Percentiles rank a stretch among this genome's conserved stretches.
Evolutionary conservation across 2,329 filamentous ascomycete species (phyloP).

Genomic region (Phaeomoniella chlamydospora): DNA sequence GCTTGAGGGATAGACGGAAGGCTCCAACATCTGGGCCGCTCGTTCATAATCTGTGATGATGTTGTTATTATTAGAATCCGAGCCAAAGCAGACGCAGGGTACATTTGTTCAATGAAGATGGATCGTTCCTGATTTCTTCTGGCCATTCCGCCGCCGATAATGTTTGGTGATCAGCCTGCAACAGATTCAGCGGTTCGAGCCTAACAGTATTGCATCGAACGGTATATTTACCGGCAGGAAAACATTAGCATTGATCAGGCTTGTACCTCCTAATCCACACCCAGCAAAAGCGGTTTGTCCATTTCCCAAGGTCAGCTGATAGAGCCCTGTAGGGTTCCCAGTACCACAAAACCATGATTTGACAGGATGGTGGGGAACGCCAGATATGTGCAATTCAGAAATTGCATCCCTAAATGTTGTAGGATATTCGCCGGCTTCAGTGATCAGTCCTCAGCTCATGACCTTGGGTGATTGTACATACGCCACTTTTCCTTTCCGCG

Average conservation of each 20-base stretch:
- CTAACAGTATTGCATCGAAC: no score
- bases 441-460: no score
- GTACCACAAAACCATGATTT: no score
- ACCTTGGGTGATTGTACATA: no score
- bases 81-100: constrained; percentile 5
- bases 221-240: no score
- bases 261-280: constrained; percentile 18
- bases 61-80: no score
- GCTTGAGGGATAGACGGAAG: constrained; percentile 12
- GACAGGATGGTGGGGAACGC: no score
- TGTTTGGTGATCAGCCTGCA: constrained; percentile 12
- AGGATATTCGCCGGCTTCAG: constrained; percentile 19
- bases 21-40: constrained; percentile 12
- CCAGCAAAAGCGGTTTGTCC: constrained; percentile 17
- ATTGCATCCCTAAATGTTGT: constrained; percentile 10
- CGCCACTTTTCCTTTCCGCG: constrained; percentile 1
- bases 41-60: no score
- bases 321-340: constrained; percentile 14
- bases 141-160: constrained; percentile 13
- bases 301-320: constrained; percentile 14
- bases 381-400: constrained; percentile 13
- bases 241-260: constrained; percentile 17
- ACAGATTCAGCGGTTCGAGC: no score
- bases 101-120: no score
- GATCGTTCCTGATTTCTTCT: no score